phyloP scores from a whole-genome alignment of 495 filamentous ascomycete genomes.

The Aspergillus diversus region DNA sequence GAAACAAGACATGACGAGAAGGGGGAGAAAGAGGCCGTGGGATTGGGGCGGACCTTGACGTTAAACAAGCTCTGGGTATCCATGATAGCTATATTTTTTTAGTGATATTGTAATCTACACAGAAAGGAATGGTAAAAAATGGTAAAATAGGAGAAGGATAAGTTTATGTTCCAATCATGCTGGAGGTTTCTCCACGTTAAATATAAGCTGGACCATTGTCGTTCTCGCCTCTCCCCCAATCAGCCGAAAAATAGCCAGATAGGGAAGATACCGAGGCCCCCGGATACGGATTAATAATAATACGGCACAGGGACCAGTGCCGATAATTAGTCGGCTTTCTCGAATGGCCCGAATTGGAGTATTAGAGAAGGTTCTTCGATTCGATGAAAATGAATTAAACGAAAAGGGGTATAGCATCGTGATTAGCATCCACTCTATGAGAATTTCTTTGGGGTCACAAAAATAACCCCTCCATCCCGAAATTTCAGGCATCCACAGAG shows the following conservation, averaged over 20 bases:
- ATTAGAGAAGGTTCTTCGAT: too few relatives aligned
- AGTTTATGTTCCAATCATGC: background rate
- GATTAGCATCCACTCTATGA: too few relatives aligned
- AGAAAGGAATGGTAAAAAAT: constrained; percentile 1
- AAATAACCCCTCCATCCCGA: too few relatives aligned
- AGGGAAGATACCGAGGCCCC: constrained; percentile 1
- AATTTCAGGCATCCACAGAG: background rate
- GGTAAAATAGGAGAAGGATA: background rate
- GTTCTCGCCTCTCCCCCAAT: background rate
- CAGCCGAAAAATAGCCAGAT: background rate
- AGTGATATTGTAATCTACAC: background rate
- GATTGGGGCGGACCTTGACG: constrained; percentile 53
- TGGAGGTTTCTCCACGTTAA: background rate
- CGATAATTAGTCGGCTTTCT: background rate
- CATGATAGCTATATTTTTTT: constrained; percentile 39
- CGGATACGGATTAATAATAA: constrained; percentile 4
- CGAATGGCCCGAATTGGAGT: too few relatives aligned
- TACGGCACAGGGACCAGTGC: background rate
- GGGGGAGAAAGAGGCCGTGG: background rate
- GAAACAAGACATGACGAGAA: background rate
- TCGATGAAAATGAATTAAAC: too few relatives aligned
- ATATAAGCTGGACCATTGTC: background rate
- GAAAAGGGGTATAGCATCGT: too few relatives aligned
- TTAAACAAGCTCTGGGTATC: constrained; percentile 59
- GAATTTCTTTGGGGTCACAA: too few relatives aligned